Evolutionary conservation across 2,329 filamentous ascomycete genomes (phyloP), one percentile per base, ranked within the genome.

Genomic region (Alternaria consortialis): DNA sequence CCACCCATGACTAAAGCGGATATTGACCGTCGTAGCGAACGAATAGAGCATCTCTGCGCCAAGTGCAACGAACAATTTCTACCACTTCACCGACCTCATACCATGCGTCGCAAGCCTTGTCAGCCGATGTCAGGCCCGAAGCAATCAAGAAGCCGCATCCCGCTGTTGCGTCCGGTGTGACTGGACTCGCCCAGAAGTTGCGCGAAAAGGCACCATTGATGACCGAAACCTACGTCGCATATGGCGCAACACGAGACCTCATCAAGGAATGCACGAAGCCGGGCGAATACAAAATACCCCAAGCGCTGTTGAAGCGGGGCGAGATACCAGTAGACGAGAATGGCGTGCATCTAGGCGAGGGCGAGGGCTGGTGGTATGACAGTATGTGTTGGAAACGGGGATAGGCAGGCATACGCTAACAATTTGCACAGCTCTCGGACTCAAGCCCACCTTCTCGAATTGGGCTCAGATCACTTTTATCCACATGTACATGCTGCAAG

Each of bases 381-480:
- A 88, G 93, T 95, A 82, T 56, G 85, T 65, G 32, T 47, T 53
- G 29, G 29, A n/a, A 20, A 23, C 25, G 17, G 27, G 36, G 31
- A 13, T 7, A 48, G 27, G 8, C 50, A 42, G 12, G 25, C 46
- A 31, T 15, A 44, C 40, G 56, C 63, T 73, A 58, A 75, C 53
- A 42, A 34, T 3, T n/a, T 54, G 37, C 40, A 52, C 72, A 97
- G 92, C 90, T 53, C 87, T 97, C 65, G 87, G 87, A 27, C 87
- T 99, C 17, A 85, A 87, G 32, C 92, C 93, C 1, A 98, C 93
- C 0, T 99, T 99, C 80, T 94, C 90, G 76, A 94, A 92, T 58
- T 99, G 95, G 95, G 92, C 93, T 20, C 94, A 98, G 80, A 90
- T 98, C 44, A 95, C 94, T 36, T 97, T 97, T 85, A 86, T 99